Evolutionary conservation across 1,284 basidiomycete genomes (phyloP).

Genomic region (Amylostereum areolatum): DNA sequence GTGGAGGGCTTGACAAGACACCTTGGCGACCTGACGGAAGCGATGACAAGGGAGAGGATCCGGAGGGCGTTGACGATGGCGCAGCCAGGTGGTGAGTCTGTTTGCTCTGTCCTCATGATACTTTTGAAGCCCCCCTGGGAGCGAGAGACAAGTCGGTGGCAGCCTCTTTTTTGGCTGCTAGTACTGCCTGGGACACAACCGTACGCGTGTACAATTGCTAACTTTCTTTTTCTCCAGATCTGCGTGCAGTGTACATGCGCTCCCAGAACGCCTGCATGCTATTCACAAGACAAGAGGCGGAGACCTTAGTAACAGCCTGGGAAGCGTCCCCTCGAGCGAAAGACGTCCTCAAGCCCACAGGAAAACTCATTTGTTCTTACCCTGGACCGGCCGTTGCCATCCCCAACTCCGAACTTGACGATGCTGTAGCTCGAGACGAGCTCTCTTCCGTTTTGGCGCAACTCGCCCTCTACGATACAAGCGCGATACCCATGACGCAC

Average conservation of each 20-base stretch:
- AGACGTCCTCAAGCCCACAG: constrained; percentile 27
- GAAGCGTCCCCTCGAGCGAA: constrained; percentile 30
- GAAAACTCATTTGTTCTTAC: constrained; percentile 31
- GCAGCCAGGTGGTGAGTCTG: too few relatives aligned
- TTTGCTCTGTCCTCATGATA: too few relatives aligned
- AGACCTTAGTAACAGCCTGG: constrained; percentile 33
- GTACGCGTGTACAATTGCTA: too few relatives aligned
- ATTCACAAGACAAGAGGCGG: constrained; percentile 20
- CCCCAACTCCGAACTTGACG: constrained; percentile 22
- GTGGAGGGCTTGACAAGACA: neutral
- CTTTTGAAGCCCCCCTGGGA: too few relatives aligned
- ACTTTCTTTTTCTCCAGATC: constrained; percentile 4
- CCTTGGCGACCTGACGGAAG: too few relatives aligned
- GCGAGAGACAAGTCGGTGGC: too few relatives aligned
- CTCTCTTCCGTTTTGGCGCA: constrained; percentile 6
- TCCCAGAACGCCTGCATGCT: constrained; percentile 40
- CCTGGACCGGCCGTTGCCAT: constrained; percentile 27
- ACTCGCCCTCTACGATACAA: constrained; percentile 25
- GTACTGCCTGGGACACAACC: too few relatives aligned
- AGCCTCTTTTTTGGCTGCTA: too few relatives aligned
- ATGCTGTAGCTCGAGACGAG: constrained; percentile 18
- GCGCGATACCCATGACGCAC: constrained; percentile 18
- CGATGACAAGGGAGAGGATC: too few relatives aligned
- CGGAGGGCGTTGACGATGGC: too few relatives aligned
- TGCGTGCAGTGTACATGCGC: constrained; percentile 29